Evolutionary conservation across 805 yeast genomes (phyloP), one percentile per base, ranked within the genome.

Genomic region (Ogataea siamensis): DNA sequence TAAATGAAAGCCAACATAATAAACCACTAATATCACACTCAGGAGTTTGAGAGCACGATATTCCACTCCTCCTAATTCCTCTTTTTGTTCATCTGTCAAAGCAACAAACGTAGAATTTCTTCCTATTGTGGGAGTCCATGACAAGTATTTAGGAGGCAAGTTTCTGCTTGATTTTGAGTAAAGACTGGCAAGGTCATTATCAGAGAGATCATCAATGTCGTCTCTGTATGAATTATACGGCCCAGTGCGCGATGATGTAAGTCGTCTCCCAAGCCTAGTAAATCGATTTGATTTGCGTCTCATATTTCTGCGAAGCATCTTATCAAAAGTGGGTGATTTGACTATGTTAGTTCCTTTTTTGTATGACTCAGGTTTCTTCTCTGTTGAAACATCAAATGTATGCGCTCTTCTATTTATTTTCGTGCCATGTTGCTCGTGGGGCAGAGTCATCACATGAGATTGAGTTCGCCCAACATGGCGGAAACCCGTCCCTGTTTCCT

Each of bases 31-130:
- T 30, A 91, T 74, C 46, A 74, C 73, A 41, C 83, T 77, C 40
- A 93, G 64, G 7, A 88, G 64, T 54, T 87, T 87, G 41, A 86
- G 72, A 0, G 99, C 87, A 29, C 97, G 73, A 58, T 93, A 93
- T 56, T 93, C 99, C 11, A 93, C 96, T 34, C 99, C 99, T 25
- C 99, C 99, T 25, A 93, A 65, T 58, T 93, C 99, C 42, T 85
- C 94, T 53, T 87, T 88, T 59, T 93, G 98, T 16, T 74, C 80
- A 24, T 80, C 86, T 3, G 87, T 78, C 28, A 93, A 61, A 11
- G 83, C 83, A 2, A 87, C 83, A 67, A 93, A 93, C 0, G 89
- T 82, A 0, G 98, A 91, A 61, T 93, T 93, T 60, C 97, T 74
- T 8, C 96, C 98, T 23, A 93, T 74, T 0, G 93, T 85, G 2